Evolutionary conservation across 2,329 filamentous ascomycete species (phyloP), one percentile per base, ranked within the genome.

Genomic region (Sclerotinia trifoliorum): DNA sequence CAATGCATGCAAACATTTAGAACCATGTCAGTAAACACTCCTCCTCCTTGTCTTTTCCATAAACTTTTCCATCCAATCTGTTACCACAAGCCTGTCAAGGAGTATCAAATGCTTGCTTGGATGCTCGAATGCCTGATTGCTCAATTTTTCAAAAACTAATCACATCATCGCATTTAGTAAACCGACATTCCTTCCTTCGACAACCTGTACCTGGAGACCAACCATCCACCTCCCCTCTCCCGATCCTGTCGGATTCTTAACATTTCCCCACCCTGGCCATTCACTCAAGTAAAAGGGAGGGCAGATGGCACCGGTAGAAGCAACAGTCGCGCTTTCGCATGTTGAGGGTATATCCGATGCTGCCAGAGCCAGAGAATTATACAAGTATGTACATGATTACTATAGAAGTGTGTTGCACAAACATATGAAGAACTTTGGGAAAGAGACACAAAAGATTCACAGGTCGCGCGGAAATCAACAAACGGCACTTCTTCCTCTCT

Each of bases 301-400:
- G 60, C 64, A 56, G 48, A 76, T 76, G 74, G 74, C 73, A 39
- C 74, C 74, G 24, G 58, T 75, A 26, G 73, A 66, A 60, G 52
- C 70, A 24, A 71, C 74, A 29, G 51, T 76, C 26, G 66, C 67
- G 10, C 46, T 75, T 57, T 76, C 75, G 55, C 74, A 77, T 70
- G 49, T 73, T 19, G 75, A 74, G 21, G 74, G 74, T 0, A 67
- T 78, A 4, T 75, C 76, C 0, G 76, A 78, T 58, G 71, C 69
- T 66, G 73, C 74, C 3, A 71, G 77, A 63, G 75, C 75, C 24
- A 72, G 76, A 71, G 77, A 78, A 69, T 49, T 78, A 51, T 78
- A 78, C 73, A 77, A 77, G 77, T 78, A 71, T 21, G 75, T 72
- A 2, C 32, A 5, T 67, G 3, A 21, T 13, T 24, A 48, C 17